phyloP scores from a whole-genome alignment of 1,139 yeast genomes.

The Williopsis jadinii region DNA sequence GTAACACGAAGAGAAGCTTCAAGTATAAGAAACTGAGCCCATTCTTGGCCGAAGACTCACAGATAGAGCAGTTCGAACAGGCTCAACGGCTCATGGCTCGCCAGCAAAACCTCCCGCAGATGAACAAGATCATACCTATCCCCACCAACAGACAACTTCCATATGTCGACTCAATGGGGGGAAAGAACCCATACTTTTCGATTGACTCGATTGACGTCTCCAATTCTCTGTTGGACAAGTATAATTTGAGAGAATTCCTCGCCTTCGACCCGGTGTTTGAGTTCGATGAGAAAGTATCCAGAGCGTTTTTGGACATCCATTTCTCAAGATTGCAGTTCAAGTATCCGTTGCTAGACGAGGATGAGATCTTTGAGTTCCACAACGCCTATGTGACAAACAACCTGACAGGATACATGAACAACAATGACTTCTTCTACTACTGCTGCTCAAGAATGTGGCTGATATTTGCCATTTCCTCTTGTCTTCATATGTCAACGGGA shows the following conservation, averaged over 20 bases:
- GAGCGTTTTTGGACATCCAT: slow-evolving; percentile 40
- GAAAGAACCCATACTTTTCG: slow-evolving; percentile 24
- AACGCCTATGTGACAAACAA: slow-evolving; percentile 34
- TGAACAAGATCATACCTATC: slow-evolving; percentile 6
- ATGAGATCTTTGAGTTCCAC: slow-evolving; percentile 39
- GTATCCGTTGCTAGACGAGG: slow-evolving; percentile 42
- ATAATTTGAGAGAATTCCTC: slow-evolving; percentile 34
- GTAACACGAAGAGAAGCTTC: slow-evolving; percentile 26
- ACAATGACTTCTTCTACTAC: slow-evolving; percentile 36
- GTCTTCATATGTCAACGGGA: slow-evolving; percentile 43
- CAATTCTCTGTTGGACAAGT: slow-evolving; percentile 34
- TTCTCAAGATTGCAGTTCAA: slow-evolving; percentile 45
- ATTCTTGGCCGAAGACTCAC: slow-evolving; percentile 22
- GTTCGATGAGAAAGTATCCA: slow-evolving; percentile 36
- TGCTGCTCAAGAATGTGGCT: slow-evolving; percentile 45
- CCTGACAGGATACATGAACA: slow-evolving; percentile 23
- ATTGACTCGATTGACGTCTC: slow-evolving; percentile 31
- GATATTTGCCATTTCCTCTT: slow-evolving; percentile 41
- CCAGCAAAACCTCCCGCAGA: not conserved
- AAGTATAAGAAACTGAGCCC: slow-evolving; percentile 39
- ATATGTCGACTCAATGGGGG: slow-evolving; percentile 11
- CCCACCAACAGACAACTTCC: slow-evolving; percentile 16
- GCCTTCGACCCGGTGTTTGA: slow-evolving; percentile 39
- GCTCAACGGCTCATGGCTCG: not conserved
- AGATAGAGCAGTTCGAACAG: slow-evolving; percentile 1